These are phyloP conservation scores for Penicillium cataractarum DNA, from an alignment of 495 filamentous ascomycete genomes.

Conservation along the genomic window DNA sequence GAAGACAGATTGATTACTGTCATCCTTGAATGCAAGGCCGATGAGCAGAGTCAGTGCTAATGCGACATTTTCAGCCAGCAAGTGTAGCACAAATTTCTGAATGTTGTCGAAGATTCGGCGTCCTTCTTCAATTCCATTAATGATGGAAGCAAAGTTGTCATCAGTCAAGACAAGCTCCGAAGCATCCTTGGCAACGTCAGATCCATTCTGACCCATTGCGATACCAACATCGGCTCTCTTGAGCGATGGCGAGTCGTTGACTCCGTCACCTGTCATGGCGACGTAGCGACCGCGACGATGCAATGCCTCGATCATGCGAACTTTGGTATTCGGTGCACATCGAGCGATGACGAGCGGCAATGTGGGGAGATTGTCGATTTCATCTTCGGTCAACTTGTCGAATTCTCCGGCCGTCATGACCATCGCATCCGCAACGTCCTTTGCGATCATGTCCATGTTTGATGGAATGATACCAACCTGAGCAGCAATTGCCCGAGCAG, in stretches of 20 bases:
- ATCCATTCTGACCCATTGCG: constrained; percentile 77
- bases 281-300: constrained; percentile 67
- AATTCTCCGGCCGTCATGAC: constrained; percentile 74
- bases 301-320: constrained; percentile 77
- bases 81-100: constrained; percentile 76
- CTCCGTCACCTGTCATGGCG: constrained; percentile 90
- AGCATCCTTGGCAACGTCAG: constrained; percentile 86
- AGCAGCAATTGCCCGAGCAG: constrained; percentile 65
- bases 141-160: constrained; percentile 84
- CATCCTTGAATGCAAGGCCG: constrained; percentile 73
- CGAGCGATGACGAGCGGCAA: constrained; percentile 72
- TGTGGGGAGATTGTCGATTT: constrained; percentile 67
- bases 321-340: constrained; percentile 72
- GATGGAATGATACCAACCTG: constrained; percentile 70
- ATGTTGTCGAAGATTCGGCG: constrained; percentile 77
- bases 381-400: constrained; percentile 62
- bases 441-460: constrained; percentile 52
- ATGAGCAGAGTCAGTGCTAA: constrained; percentile 69
- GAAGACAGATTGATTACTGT: constrained; percentile 65
- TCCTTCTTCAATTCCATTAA: constrained; percentile 73
- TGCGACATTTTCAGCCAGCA: constrained; percentile 74
- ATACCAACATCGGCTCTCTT: constrained; percentile 85
- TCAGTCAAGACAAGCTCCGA: constrained; percentile 80
- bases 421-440: constrained; percentile 62
- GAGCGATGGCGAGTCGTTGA: constrained; percentile 83